These are phyloP conservation scores for Casuarina cunninghamiana DNA, from an alignment of 306 rosid genomes.

Conservation along the genomic window DNA sequence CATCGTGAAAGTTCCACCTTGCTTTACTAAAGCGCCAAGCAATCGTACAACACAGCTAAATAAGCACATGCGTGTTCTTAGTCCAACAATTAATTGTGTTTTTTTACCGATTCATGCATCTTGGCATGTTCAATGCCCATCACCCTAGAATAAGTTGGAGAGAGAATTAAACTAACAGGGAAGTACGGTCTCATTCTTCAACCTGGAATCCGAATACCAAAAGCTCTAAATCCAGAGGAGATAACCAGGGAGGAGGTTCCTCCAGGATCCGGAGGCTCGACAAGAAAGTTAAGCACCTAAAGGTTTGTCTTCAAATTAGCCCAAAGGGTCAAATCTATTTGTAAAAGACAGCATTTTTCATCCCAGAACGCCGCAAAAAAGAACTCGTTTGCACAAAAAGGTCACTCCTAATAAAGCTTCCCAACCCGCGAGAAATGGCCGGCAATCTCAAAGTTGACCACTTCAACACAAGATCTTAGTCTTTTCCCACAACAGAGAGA, in stretches of 20 bases:
- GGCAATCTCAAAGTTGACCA: constrained; percentile 28
- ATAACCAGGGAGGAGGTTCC: too few relatives aligned
- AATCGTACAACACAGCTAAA: not conserved
- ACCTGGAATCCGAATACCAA: constrained; percentile 10
- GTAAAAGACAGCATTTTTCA: not conserved
- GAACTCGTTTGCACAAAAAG: constrained; percentile 12
- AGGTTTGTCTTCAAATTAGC: too few relatives aligned
- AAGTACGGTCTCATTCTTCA: constrained; percentile 2
- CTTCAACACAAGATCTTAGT: constrained; percentile 29
- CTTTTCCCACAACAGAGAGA: constrained; percentile 18
- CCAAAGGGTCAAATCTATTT: constrained; percentile 10
- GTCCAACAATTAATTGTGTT: not conserved
- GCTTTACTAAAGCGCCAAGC: not conserved
- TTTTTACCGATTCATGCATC: not conserved
- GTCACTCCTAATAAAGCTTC: not conserved
- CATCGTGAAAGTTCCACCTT: constrained; percentile 13
- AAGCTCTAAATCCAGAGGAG: constrained; percentile 18
- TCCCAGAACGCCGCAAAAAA: not conserved
- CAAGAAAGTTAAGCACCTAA: too few relatives aligned
- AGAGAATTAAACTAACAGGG: not conserved
- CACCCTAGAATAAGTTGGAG: not conserved
- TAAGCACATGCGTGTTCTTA: not conserved
- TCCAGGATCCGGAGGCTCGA: too few relatives aligned
- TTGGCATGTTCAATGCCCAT: not conserved
- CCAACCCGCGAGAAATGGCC: constrained; percentile 9